Conservation (phyloP, 2,329 filamentous ascomycete species). For the Periconia digitata region DNA sequence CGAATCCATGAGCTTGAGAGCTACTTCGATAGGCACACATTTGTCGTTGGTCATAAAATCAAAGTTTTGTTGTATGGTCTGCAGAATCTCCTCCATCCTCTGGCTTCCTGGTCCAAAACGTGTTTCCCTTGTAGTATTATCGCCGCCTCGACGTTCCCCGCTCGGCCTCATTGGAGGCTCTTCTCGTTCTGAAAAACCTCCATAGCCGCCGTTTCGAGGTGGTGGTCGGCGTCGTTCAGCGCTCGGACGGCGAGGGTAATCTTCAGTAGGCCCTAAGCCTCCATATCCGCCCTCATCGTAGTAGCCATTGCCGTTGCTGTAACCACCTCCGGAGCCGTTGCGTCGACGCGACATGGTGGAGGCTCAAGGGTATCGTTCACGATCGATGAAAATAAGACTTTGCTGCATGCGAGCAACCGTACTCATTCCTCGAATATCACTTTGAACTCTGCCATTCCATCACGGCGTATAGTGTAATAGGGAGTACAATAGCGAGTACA, state of each 20-base stretch:
- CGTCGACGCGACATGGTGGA: constrained; percentile 40
- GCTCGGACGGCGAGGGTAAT: constrained; percentile 24
- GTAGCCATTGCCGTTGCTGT: constrained; percentile 42
- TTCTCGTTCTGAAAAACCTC: constrained; percentile 27
- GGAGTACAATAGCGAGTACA: too few species aligned
- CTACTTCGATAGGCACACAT: constrained; percentile 89
- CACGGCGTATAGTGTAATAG: too few species aligned
- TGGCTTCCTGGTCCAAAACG: constrained; percentile 39
- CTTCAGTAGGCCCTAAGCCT: constrained; percentile 31
- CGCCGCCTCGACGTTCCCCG: constrained; percentile 32
- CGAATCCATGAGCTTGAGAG: constrained; percentile 89
- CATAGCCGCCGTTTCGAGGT: constrained; percentile 41
- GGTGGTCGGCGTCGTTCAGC: constrained; percentile 34
- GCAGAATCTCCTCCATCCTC: constrained; percentile 63
- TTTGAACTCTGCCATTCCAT: too few species aligned
- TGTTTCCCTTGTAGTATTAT: constrained; percentile 28
- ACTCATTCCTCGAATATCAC: too few species aligned
- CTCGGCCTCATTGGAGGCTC: constrained; percentile 44
- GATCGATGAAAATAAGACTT: too few species aligned
- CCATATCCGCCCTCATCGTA: constrained; percentile 23
- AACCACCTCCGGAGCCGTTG: constrained; percentile 33
- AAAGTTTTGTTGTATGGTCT: constrained; percentile 87
- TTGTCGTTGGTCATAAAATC: constrained; percentile 85
- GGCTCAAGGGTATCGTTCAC: too few species aligned
- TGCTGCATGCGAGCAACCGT: too few species aligned